Conservation (phyloP, 1,284 basidiomycete genomes). For the Calocybe gambosa region DNA sequence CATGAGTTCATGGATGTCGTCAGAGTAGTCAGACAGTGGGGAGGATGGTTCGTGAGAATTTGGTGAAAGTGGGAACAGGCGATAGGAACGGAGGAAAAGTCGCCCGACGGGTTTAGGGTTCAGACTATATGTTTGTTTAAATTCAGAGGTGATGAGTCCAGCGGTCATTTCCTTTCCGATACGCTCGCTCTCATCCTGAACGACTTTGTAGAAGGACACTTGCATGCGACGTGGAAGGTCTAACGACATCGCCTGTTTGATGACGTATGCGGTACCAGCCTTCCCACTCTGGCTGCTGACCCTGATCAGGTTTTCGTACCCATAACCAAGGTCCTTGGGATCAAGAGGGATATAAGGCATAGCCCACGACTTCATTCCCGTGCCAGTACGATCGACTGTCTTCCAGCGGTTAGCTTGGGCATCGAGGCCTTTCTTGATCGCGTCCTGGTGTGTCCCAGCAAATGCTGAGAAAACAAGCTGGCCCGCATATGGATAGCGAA, state of each 20-base stretch:
- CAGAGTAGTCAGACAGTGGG: slow-evolving; percentile 24
- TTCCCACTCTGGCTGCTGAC: slow-evolving; percentile 91
- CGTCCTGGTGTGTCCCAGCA: slow-evolving; percentile 88
- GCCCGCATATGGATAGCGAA: slow-evolving; percentile 85
- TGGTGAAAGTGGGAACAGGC: slow-evolving; percentile 23
- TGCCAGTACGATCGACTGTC: slow-evolving; percentile 41
- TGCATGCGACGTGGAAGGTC: slow-evolving; percentile 89
- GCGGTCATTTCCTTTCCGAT: slow-evolving; percentile 59
- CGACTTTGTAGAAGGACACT: slow-evolving; percentile 78
- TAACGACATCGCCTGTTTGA: slow-evolving; percentile 77
- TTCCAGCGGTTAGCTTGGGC: slow-evolving; percentile 53
- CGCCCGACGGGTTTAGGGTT: slow-evolving; percentile 39
- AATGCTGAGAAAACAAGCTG: slow-evolving; percentile 92
- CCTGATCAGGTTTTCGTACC: slow-evolving; percentile 89
- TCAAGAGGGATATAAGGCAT: slow-evolving; percentile 90
- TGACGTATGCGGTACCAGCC: slow-evolving; percentile 82
- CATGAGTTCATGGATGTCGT: slow-evolving; percentile 28
- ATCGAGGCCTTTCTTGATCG: slow-evolving; percentile 91
- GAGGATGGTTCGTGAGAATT: slow-evolving; percentile 23
- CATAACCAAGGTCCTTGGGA: slow-evolving; percentile 83
- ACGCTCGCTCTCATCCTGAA: slow-evolving; percentile 86
- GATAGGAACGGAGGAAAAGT: slow-evolving; percentile 24
- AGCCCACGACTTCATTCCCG: slow-evolving; percentile 60
- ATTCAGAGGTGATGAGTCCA: slow-evolving; percentile 62
- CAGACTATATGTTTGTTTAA: slow-evolving; percentile 70